phyloP scores from a whole-genome alignment of 371 early-diverging fungal species.

The Actinomucor elegans region DNA sequence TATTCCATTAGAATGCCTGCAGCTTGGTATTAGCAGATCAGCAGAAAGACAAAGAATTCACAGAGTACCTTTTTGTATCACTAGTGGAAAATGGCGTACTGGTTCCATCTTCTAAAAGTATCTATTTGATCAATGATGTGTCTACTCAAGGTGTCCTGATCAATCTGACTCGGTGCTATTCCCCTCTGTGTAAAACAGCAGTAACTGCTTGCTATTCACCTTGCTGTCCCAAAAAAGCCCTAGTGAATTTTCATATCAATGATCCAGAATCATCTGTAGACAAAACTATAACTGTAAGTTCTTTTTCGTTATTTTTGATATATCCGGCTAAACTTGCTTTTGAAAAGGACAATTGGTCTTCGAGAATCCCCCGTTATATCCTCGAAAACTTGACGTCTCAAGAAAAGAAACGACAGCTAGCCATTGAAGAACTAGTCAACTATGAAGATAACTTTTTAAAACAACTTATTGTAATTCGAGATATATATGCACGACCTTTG shows the following conservation, averaged over 20 bases:
- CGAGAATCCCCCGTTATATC: constrained; percentile 12
- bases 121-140: constrained; percentile 5
- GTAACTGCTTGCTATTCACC: constrained; percentile 14
- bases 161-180: constrained; percentile 8
- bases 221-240: constrained; percentile 3
- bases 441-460: constrained; percentile 14
- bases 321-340: too few relatives aligned
- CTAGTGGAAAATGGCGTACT: constrained; percentile 5
- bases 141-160: constrained; percentile 10
- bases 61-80: constrained; percentile 5
- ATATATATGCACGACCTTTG: constrained; percentile 12
- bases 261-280: too few relatives aligned
- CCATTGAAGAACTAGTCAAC: constrained; percentile 14
- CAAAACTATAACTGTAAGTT: too few relatives aligned
- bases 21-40: constrained; percentile 1
- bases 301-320: too few relatives aligned
- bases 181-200: constrained; percentile 6
- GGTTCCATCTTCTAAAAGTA: constrained; percentile 3
- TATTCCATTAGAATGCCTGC: constrained; percentile 13
- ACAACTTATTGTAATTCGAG: constrained; percentile 11
- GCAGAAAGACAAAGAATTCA: neutral
- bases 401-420: constrained; percentile 14
- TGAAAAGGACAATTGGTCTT: constrained; percentile 1
- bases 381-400: constrained; percentile 1
- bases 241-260: neutral